Evolutionary conservation across 192 early-diverging fungal genomes (phyloP), one percentile per base, ranked within the genome.

Genomic region (Rhizophagus prolifer): DNA sequence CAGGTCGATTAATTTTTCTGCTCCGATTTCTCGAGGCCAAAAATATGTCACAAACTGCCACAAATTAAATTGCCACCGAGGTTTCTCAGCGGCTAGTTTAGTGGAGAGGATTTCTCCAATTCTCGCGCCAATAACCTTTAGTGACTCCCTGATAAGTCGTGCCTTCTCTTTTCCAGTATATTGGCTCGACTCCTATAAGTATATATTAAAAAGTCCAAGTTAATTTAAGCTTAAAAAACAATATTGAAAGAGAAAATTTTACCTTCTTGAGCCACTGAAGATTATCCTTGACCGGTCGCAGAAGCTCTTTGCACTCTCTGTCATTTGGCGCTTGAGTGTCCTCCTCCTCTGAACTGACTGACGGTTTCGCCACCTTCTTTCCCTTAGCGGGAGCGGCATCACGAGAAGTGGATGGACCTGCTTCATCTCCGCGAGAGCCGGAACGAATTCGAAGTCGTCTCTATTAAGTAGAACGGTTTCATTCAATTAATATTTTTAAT

Each of bases 241-340:
- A 23, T 38, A 58, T 31, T 26, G 26, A 25, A 30, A 30, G 23
- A 26, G 4, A 25, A 47, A 47, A 30, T 36, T 50, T 34, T 76
- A 62, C 81, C 19, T 88, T 82, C 26, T 79, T 66, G 38, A 95
- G 72, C 58, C 84, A 79, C 59, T 86, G 81, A 41, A 95, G 75
- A 26, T 87, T 81, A 19, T 84, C 78, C 59, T 87, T 87, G 36
- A 95, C 90, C 1, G 92, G 89, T 28, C 88, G 82, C 85, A 95
- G 86, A 47, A 88, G 64, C 59, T 85, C 86, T 78, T 90, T 94
- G 81, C 92, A 91, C 9, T 88, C 83, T 70, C 84, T 82, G 63
- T 88, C 90, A 75, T 88, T 50, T 21, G 74, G 64, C 1, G n/a
- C 25, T 66, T 44, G 41, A 44, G 41, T 44, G 10, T 44, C 41